Conservation (phyloP, 176 grass and related monocot genomes). For the Aegilops speltoides region DNA sequence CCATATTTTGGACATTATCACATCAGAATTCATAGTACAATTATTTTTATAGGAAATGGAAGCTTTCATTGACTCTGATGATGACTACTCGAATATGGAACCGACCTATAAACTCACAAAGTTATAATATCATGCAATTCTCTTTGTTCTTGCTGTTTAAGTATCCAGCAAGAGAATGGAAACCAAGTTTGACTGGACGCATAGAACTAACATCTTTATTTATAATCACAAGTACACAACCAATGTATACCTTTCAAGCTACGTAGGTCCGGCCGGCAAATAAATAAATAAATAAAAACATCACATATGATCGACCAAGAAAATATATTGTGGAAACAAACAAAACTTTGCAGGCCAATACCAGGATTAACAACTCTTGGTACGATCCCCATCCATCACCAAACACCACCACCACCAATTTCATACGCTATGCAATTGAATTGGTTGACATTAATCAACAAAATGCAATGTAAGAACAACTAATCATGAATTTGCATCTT, state of each 20-base stretch:
- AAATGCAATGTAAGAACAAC: not conserved
- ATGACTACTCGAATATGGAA: no score
- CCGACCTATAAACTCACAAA: no score
- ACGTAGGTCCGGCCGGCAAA: not conserved
- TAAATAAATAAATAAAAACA: not conserved
- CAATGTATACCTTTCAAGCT: not conserved
- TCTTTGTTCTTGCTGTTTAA: not conserved
- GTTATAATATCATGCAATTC: not conserved
- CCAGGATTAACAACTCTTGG: constrained; percentile 28
- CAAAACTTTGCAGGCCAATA: constrained; percentile 42
- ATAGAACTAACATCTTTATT: not conserved
- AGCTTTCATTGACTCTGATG: no score
- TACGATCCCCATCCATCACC: constrained; percentile 14
- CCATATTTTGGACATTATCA: no score
- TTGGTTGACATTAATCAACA: not conserved
- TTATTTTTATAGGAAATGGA: no score
- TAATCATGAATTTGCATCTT: not conserved
- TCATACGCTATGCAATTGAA: not conserved
- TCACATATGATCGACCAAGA: not conserved
- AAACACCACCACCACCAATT: not conserved
- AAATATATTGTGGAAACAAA: constrained; percentile 15
- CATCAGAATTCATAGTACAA: no score
- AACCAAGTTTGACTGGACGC: not conserved
- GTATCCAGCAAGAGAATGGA: not conserved
- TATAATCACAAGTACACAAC: not conserved